Conservation (phyloP, 192 early-diverging fungal species). For the Coemansia sp. region DNA sequence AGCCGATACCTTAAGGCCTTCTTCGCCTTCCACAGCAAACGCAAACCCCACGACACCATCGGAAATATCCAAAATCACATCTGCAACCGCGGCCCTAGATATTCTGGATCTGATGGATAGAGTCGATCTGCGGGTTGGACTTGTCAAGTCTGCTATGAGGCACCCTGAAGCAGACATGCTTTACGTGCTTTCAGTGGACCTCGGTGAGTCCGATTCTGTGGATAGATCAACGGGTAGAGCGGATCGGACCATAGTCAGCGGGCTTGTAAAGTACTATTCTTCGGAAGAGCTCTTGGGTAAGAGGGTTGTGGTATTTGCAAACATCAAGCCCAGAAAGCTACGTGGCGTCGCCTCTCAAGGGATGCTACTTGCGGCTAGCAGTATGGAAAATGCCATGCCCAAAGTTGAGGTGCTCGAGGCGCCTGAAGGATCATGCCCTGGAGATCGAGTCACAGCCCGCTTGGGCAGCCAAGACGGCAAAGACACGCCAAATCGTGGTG, state of each 20-base stretch:
- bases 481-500: background rate
- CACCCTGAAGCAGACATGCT: slow-evolving; percentile 32
- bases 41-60: background rate
- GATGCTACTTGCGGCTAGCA: slow-evolving; percentile 37
- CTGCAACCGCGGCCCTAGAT: background rate
- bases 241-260: slow-evolving; percentile 30
- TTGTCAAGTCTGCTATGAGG: slow-evolving; percentile 9
- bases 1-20: background rate
- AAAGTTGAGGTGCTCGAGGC: slow-evolving; percentile 38
- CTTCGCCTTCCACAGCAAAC: background rate
- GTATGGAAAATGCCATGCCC: background rate
- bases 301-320: slow-evolving; percentile 30
- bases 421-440: slow-evolving; percentile 9
- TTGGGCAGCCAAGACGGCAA: background rate
- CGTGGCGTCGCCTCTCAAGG: slow-evolving; percentile 33
- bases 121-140: slow-evolving; percentile 26
- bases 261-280: slow-evolving; percentile 30
- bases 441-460: slow-evolving; percentile 9
- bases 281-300: slow-evolving; percentile 20
- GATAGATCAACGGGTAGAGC: background rate
- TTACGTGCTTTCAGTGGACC: slow-evolving; percentile 23
- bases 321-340: slow-evolving; percentile 38
- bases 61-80: background rate
- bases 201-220: slow-evolving; percentile 16
- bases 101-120: slow-evolving; percentile 16